Percentiles rank a stretch among this genome's conserved stretches.
phyloP scores from a whole-genome alignment of 1,139 yeast genomes.

The Debaryomyces sp. region DNA sequence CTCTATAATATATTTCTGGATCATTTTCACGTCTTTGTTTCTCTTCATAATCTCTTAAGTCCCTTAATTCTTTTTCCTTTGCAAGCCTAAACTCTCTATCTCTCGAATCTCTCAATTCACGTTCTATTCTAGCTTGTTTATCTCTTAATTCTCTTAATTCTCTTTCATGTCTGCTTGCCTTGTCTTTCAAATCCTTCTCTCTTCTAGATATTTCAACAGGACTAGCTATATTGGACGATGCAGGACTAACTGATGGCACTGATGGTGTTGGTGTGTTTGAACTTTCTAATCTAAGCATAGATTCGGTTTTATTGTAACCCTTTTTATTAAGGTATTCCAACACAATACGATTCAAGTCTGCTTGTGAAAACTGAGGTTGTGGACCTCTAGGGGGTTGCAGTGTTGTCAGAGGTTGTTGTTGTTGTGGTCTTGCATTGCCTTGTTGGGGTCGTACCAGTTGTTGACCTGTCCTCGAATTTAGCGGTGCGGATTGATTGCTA shows the following conservation, averaged over 20 bases:
- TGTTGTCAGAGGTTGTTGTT: constrained; percentile 13
- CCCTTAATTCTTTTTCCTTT: constrained; percentile 47
- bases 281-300: constrained; percentile 88
- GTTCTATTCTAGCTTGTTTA: constrained; percentile 35
- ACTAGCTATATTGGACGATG: constrained; percentile 42
- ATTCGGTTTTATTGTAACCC: constrained; percentile 93
- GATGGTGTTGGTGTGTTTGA: constrained; percentile 66
- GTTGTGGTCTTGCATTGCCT: constrained; percentile 10
- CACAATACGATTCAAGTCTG: constrained; percentile 87
- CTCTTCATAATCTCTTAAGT: constrained; percentile 42
- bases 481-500: constrained; percentile 3
- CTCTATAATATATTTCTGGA: constrained; percentile 73
- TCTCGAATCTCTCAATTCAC: constrained; percentile 42
- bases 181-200: constrained; percentile 33
- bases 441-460: constrained; percentile 11
- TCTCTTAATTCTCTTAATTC: constrained; percentile 48
- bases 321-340: constrained; percentile 89
- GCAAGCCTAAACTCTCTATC: constrained; percentile 43
- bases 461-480: constrained; percentile 4
- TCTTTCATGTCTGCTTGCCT: constrained; percentile 30
- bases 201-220: constrained; percentile 36
- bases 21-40: constrained; percentile 49
- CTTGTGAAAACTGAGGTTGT: constrained; percentile 56
- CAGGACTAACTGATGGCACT: constrained; percentile 52
- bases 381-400: constrained; percentile 17